phyloP scores from a whole-genome alignment of 768 basidiomycete species.

The Phaffia australis region DNA sequence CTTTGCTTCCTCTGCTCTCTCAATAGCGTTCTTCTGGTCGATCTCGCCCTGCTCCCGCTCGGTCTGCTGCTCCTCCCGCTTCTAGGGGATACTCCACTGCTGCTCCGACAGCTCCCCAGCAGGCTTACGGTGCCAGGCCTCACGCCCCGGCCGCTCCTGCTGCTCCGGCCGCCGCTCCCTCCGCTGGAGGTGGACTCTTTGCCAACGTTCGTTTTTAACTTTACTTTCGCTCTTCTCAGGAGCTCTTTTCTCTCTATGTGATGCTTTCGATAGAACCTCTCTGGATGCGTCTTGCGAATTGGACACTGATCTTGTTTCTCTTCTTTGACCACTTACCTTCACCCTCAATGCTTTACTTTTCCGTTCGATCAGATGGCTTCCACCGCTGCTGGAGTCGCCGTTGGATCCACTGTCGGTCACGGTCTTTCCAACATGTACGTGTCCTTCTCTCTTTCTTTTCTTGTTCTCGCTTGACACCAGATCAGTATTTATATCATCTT shows the following conservation, averaged over 20 bases:
- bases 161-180: constrained; percentile 39
- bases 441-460: background rate
- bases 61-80: constrained; percentile 35
- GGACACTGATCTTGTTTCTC: background rate
- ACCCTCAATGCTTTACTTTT: background rate
- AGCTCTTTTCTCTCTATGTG: background rate
- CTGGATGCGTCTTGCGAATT: background rate
- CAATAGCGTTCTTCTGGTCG: constrained; percentile 47
- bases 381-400: constrained; percentile 73
- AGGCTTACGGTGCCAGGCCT: constrained; percentile 9
- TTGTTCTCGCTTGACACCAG: background rate
- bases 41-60: constrained; percentile 51
- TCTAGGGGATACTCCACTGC: constrained; percentile 27
- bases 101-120: constrained; percentile 17
- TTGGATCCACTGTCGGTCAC: constrained; percentile 79
- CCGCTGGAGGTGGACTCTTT: constrained; percentile 58
- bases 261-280: background rate
- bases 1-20: too few species aligned
- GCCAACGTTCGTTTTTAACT: constrained; percentile 65
- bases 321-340: background rate
- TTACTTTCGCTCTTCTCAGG: background rate
- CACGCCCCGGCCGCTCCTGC: constrained; percentile 32
- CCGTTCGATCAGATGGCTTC: constrained; percentile 28
- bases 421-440: constrained; percentile 65
- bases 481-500: background rate